Conservation (phyloP, 208 protist genomes). For the Crithidia brevicula region DNA sequence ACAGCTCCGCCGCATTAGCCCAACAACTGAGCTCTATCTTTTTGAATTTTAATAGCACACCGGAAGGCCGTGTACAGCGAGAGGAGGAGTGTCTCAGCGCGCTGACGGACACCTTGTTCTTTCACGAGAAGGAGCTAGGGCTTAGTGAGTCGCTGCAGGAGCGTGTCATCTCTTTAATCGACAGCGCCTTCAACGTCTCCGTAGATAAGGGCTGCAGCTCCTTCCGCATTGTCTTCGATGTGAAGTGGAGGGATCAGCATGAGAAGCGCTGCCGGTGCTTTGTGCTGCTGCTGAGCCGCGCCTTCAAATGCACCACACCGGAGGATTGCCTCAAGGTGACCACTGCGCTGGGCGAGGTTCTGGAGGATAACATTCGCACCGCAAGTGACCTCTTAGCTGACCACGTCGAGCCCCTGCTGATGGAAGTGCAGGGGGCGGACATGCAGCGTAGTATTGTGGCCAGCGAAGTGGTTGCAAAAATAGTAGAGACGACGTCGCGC, state of each 20-base stretch:
- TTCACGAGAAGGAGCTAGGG: slow-evolving; percentile 66
- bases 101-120: slow-evolving; percentile 75
- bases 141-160: slow-evolving; percentile 57
- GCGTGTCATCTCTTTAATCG: slow-evolving; percentile 63
- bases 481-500: slow-evolving; percentile 53
- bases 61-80: slow-evolving; percentile 52
- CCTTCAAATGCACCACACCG: slow-evolving; percentile 42
- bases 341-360: slow-evolving; percentile 48
- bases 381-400: slow-evolving; percentile 73
- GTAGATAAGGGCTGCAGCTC: slow-evolving; percentile 71
- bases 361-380: slow-evolving; percentile 79
- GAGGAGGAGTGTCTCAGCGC: slow-evolving; percentile 76
- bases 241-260: slow-evolving; percentile 79
- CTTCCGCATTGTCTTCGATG: slow-evolving; percentile 80
- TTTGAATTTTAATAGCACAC: slow-evolving; percentile 66
- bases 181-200: slow-evolving; percentile 64
- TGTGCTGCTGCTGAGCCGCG: slow-evolving; percentile 58
- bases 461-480: slow-evolving; percentile 70
- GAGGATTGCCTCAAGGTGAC: slow-evolving; percentile 53
- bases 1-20: slow-evolving; percentile 63
- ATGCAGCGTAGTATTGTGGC: slow-evolving; percentile 50
- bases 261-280: slow-evolving; percentile 77
- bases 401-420: slow-evolving; percentile 42
- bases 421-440: slow-evolving; percentile 4
- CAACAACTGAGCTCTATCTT: slow-evolving; percentile 81